phyloP scores from a whole-genome alignment of 371 early-diverging fungal genomes.

The Capillidium rhysosporum region DNA sequence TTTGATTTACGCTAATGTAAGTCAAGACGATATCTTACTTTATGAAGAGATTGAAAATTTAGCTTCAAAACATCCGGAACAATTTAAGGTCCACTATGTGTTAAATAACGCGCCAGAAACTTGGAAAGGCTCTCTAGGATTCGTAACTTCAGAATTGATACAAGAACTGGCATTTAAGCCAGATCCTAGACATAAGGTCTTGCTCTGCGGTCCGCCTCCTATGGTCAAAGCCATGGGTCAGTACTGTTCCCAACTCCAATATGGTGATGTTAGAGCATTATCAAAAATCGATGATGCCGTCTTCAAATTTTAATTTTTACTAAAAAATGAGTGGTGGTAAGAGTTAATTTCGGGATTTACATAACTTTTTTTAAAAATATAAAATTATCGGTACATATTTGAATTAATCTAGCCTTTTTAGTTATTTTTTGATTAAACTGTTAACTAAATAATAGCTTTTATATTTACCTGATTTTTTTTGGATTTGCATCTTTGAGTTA shows the following conservation, averaged over 20 bases:
- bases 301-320: constrained; percentile 63
- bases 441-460: too few species aligned
- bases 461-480: too few species aligned
- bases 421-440: too few species aligned
- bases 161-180: constrained; percentile 52
- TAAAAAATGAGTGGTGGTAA: not conserved
- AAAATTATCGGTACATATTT: too few species aligned
- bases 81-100: constrained; percentile 66
- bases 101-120: constrained; percentile 52
- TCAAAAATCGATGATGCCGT: constrained; percentile 75
- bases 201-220: constrained; percentile 89
- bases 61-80: constrained; percentile 41
- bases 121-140: constrained; percentile 78
- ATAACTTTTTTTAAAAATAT: too few species aligned
- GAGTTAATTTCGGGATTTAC: not conserved
- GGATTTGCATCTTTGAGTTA: too few species aligned
- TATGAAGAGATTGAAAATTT: constrained; percentile 62
- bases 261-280: constrained; percentile 51
- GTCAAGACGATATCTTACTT: constrained; percentile 72
- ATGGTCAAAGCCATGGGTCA: constrained; percentile 80
- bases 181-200: constrained; percentile 57
- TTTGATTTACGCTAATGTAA: constrained; percentile 83
- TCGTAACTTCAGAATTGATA: constrained; percentile 66
- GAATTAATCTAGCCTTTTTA: too few species aligned
- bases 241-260: constrained; percentile 41